Evolutionary conservation across 2,329 filamentous ascomycete species (phyloP), one percentile per base, ranked within the genome.

Genomic region (Colletotrichum cordylinicola): DNA sequence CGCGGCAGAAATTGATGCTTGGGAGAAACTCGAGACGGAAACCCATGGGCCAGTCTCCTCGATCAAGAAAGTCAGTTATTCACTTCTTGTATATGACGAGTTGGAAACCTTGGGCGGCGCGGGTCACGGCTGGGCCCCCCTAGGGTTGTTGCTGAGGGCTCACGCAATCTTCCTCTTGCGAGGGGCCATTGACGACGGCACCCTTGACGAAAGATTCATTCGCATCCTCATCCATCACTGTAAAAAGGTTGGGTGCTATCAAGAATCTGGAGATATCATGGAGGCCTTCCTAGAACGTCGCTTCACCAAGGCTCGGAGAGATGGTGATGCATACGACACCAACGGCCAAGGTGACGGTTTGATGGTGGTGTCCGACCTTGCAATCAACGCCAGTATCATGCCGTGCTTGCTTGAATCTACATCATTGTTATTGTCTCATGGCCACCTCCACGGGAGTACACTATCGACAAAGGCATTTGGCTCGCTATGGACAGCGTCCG

Each of bases 21-120:
- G 84, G 82, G 85, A 88, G 67, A 80, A 80, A 35, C 78, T 81
- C 15, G 83, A 87, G 24, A 82, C 85, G 6, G 83, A 86, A 67
- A 78, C 83, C 55, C 81, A 82, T 15, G 86, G 85, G 4, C 84
- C 83, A 0, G 79, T 82, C 18, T 83, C 83, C 13, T 80, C 81
- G 0, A 78, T 85, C 18, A 80, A 84, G n/a, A 80, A 80, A 8
- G 82, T 85, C 21, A 80, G 86, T 58, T 82, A 87, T 7, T 87
- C 88, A 0, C 82, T 84, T 16, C 83, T 87, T 6, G 83, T 90
- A 27, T 91, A 91, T 77, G 83, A 86, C 60, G 86, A 90, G 18
- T 78, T 91, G 18, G 88, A 91, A 77, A 77, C 81, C 4, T 78
- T 89, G 4, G 87, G 87, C 9, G 81, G 83, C 24, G 79, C 80